Base-by-base conservation (phyloP, 2,329 filamentous ascomycete genomes). In the Aureobasidium vineae region DNA sequence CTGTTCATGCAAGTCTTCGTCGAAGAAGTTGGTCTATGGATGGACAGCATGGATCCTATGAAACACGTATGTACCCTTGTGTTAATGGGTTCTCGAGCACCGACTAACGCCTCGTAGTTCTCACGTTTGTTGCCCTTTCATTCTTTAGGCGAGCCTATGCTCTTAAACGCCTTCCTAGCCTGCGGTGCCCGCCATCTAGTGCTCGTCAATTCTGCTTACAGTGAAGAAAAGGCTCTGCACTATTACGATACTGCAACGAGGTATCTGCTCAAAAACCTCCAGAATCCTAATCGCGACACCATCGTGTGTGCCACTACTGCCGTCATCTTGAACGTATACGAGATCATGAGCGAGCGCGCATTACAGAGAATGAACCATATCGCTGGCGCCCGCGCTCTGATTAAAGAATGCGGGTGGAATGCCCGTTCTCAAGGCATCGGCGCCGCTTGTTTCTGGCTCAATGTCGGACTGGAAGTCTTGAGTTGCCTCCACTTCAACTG, bases 1-100 rank as follows among this genome's bases (percentile, higher is more conserved):
- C 80, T 89, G n/a, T 92, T 92, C 74, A 91, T 97, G 89, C 91
- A 96, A 75, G 88, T 92, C 0, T 98, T 96, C 75, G 89, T 96
- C 7, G 90, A 96, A 73, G 90, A 97, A 70, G 91, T 98, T 2
- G 92, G 90, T 0, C 78, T 92, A 3, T 97, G 94, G 92, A 96
- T 98, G 91, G 94, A 97, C 77, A 91, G 88, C 49, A 87, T 97
- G 81, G 91, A 96, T 78, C 84, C 87, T 40, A 84, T 88, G 70
- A 94, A 94, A 78, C 90, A 96, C 75, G 83, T 85, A 77, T 68
- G 81, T 75, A 15, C 6, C 1, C 19, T 10, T 8, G 10, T 31
- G 11, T 31, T 19, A 7, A 33, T 31, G 23, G 11, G 10, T 23
- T 45, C 36, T 45, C 15, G 19, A 28, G 23, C 33, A 13, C 38